Base-by-base conservation (phyloP, 2,329 filamentous ascomycete species). In the Phialophora tarda region DNA sequence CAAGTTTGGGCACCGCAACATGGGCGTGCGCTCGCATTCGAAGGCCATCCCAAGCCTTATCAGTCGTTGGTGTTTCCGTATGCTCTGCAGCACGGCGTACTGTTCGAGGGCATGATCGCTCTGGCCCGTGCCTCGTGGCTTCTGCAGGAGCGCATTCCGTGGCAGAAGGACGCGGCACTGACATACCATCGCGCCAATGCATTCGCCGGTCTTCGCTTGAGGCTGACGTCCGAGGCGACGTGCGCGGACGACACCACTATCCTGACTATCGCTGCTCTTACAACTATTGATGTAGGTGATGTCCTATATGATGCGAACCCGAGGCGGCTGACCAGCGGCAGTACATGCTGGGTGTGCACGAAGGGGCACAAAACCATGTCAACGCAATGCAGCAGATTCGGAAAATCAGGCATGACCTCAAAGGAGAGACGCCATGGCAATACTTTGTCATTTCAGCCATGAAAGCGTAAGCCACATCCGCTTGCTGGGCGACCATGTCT, bases 31-130 rank as follows among this genome's bases (percentile, higher is more conserved):
- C 63, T 69, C 55, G 60, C 56, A 6, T 62, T 69, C 44, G 67
- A 69, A 51, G 67, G 67, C 8, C 67, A 69, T 63, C 62, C 67
- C n/a, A 69, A 47, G 10, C 67, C 67, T 21, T 67, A 66, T 26
- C 62, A 59, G 24, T 64, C 67, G 1, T 26, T 69, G 47, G 60
- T 69, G 34, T 69, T 66, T 54, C 67, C 67, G 30, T 66, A 61
- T 41, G 64, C 67, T 41, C 58, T 69, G n/a, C 47, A 69, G 32
- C 57, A 66, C 21, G 61, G 48, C 3, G 61, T 65, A 2, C 23
- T 69, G 17, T 69, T 69, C 24, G 67, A 69, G 34, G 41, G 55
- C 47, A 64, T 67, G 38, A 34, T 69, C 4, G 64, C 64, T 26
- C 61, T 69, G 12, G 55, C 54, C 24, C 63, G 67, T 4, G 64